These are phyloP conservation scores for Mucor piriformis DNA, from an alignment of 371 early-diverging fungal species.

Conservation along the genomic window DNA sequence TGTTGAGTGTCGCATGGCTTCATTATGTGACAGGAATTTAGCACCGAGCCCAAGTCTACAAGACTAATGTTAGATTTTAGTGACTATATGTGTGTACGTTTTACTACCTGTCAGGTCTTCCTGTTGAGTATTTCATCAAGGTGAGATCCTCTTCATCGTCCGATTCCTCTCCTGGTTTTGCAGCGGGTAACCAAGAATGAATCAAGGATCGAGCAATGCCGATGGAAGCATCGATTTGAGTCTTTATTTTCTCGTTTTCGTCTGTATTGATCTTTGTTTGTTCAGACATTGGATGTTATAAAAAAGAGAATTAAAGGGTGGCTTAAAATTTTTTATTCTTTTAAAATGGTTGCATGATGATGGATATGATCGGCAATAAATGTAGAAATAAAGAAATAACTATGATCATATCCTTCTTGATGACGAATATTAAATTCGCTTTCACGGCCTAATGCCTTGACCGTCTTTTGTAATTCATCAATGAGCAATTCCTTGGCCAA, in stretches of 20 bases:
- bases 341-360: slow-evolving; percentile 70
- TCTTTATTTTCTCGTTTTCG: slow-evolving; percentile 47
- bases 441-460: slow-evolving; percentile 39
- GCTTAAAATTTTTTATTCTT: slow-evolving; percentile 15
- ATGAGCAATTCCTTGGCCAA: slow-evolving; percentile 68
- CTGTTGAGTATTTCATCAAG: slow-evolving; percentile 36
- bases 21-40: slow-evolving; percentile 60
- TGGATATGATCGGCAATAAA: slow-evolving; percentile 80
- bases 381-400: slow-evolving; percentile 81
- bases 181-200: slow-evolving; percentile 50
- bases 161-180: slow-evolving; percentile 37
- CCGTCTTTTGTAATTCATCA: slow-evolving; percentile 53
- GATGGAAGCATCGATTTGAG: slow-evolving; percentile 55
- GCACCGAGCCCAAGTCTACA: slow-evolving; percentile 62
- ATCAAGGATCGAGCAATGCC: slow-evolving; percentile 45
- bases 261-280: slow-evolving; percentile 27
- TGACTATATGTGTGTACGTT: neutral
- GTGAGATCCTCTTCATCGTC: slow-evolving; percentile 40
- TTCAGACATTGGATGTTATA: slow-evolving; percentile 6
- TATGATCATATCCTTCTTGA: slow-evolving; percentile 87
- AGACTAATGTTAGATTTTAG: no score
- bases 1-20: slow-evolving; percentile 54
- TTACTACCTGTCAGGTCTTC: slow-evolving; percentile 51
- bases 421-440: slow-evolving; percentile 63
- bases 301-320: neutral